Base-by-base conservation (phyloP, 176 grass and related monocot species). In the Tillandsia fasciculata region DNA sequence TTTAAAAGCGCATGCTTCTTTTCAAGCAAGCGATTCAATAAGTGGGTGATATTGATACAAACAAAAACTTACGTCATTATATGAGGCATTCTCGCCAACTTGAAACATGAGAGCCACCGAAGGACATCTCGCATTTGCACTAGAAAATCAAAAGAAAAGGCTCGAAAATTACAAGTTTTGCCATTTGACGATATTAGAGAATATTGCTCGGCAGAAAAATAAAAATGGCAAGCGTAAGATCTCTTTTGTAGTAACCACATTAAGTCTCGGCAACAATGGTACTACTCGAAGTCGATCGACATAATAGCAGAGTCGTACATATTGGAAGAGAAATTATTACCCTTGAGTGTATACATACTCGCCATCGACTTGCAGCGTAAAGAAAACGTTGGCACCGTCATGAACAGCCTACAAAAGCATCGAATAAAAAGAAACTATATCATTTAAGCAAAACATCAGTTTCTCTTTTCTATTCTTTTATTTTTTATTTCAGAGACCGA, bases 41-140 rank as follows among this genome's bases (percentile, higher is more conserved):
- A 17, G 23, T 58, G 26, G 51, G 23, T 74, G 78, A 72, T 68
- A 61, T 50, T 48, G 14, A 14, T 13, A 50, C 14, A 14, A 87
- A 63, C 48, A 18, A 26, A 73, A 75, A 68, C 86, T 87, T 87
- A 99, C 94, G 85, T 92, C 59, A 68, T 90, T 49, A 68, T 93
- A 99, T 28, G 87, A 86, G 11, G 94, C 94, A 52, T 88, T 84
- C 64, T 82, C 89, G 81, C 94, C 94, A 79, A 93, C 82, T 99
- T 92, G 89, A 84, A 99, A 99, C 94, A 99, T 99, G 75, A 99
- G 89, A 93, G 94, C 89, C 71, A 93, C 89, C 74, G 89, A 99
- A 75, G 94, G 94, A 64, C 94, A 99, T 65, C 88, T 76, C 0
- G 48, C 66, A 68, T 27, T 82, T 71, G 90, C 72, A 8, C 94